Evolutionary conservation across 2,329 filamentous ascomycete genomes (phyloP), one percentile per base, ranked within the genome.

Genomic region (Monilinia polystroma): DNA sequence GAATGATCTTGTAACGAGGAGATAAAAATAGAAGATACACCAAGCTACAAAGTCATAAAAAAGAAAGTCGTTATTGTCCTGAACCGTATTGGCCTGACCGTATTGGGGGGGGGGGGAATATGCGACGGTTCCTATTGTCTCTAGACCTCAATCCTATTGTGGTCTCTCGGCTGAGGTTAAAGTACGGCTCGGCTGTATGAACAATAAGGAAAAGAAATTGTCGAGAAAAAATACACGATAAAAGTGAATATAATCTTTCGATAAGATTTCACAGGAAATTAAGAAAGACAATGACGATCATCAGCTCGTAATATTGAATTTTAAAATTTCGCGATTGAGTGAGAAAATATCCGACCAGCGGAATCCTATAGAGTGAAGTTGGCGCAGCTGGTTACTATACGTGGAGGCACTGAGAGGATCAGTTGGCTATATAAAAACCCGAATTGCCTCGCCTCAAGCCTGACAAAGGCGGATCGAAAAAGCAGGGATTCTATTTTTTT

Each of bases 291-390:
- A 35, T 57, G 52, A 57, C 32, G 63, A 43, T 56, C 18, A 66
- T 12, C n/a, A 32, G 57, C 64, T 66, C 41, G 49, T 66, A 66
- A 66, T 66, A 66, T 60, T 45, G 56, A 47, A 66, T 53, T 14
- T 49, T 62, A 18, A 43, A 65, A 66, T 66, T 66, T 66, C 54
- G 64, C 26, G 45, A 66, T 53, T 32, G 64, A 45, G 64, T 62
- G 55, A 66, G 64, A 66, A 65, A 62, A 60, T 32, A 60, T 66
- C 64, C 64, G 64, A 45, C 64, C 64, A 45, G 64, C 64, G 64
- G 64, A 66, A 66, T 66, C 64, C 64, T 66, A 26, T 60, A 41
- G 64, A 66, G 51, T 26, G 45, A 65, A 35, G 64, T 62, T 66
- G 64, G 64, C 64, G 64, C 64, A 62, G 64, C 64, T 60, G 56